Evolutionary conservation across 345 rosid species (phyloP), one percentile per base, ranked within the genome.

Genomic region (Aquilaria malaccensis): DNA sequence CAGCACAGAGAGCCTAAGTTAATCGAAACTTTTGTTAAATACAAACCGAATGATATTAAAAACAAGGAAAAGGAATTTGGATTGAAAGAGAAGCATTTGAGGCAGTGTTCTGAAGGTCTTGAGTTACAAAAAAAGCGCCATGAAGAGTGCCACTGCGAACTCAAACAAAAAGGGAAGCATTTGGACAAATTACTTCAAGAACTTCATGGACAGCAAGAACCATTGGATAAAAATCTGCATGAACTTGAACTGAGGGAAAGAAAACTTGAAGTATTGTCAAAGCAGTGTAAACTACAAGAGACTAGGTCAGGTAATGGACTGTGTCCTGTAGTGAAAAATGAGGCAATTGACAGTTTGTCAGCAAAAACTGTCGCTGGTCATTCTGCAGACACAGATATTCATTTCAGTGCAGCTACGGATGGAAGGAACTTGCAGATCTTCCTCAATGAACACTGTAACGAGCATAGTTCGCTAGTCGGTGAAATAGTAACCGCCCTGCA

Each of bases 341-440:
- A 33, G 30, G 22, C 22, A 22, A 22, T 22, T 22, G 22, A 22
- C 22, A 22, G 22, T 22, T 22, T 22, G 22, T 22, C 22, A 22
- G 22, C 22, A 22, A 22, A 22, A 22, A 22, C 22, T 22, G 22
- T 22, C 22, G 49, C 56, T 45, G 59, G 48, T 47, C 32, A 64
- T 62, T 66, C 67, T 45, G 56, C 55, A 12, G 0, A 66, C 2
- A 62, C 45, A 0, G 58, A 58, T 50, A 43, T 56, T 60, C 33
- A 31, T 12, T 55, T 52, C 45, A 37, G 9, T n/a, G 46, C 50
- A 13, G 11, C 9, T 43, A 58, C 33, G 59, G 60, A 63, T 62
- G 68, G 68, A 53, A 54, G 51, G 59, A 59, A 55, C 41, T 56
- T 72, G 74, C 76, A 50, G 62, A 60, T 55, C 32, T 31, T 72